Base-by-base conservation (phyloP, 768 basidiomycete species). In the Tricholoma flavovirens region DNA sequence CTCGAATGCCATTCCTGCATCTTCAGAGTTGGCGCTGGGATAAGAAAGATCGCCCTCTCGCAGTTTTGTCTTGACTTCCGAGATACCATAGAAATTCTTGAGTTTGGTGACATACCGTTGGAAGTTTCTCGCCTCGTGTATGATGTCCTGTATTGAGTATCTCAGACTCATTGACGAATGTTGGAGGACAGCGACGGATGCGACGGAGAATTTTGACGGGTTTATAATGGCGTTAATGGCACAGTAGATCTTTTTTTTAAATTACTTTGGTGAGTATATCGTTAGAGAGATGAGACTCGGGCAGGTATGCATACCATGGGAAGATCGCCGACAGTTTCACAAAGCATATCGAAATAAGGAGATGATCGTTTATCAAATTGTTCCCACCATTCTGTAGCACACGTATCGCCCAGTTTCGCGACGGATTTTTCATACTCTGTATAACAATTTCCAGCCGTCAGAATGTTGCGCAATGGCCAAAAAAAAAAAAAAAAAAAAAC, bases 121-220 rank as follows among this genome's bases (percentile, higher is more conserved):
- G 43, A 75, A 65, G 1, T 50, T 19, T 3, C 63, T 61, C 0
- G 56, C 57, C 2, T 61, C 36, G 0, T 57, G 14, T 2, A 75
- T 22, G 17, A 71, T 59, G 1, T 1, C 29, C 1, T 57, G 19
- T 5, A 76, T 29, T 0, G 71, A 68, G 35, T 50, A 63, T 21
- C 67, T 60, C 1, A 79, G 56, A 4, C 59, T 56, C 2, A 57
- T 43, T 0, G 74, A 70, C 0, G 74, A 74, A 49, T 72, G 68
- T 29, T 77, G 74, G 3, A 78, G 64, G 38, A 74, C 71, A 1
- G 75, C 75, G 22, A 78, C 66, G 1, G 72, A 71, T 0, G 74
- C 66, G 12, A 78, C 50, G 2, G 76, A 74, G 48, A 75, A 72
- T 38, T 65, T 64, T 0, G 63, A 54, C 2, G 76, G 75, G 40